A percentile compares a stretch with the other conserved stretches of the same genome.
phyloP scores from a whole-genome alignment of 164 flowering plant species.

The Vitis riparia region DNA sequence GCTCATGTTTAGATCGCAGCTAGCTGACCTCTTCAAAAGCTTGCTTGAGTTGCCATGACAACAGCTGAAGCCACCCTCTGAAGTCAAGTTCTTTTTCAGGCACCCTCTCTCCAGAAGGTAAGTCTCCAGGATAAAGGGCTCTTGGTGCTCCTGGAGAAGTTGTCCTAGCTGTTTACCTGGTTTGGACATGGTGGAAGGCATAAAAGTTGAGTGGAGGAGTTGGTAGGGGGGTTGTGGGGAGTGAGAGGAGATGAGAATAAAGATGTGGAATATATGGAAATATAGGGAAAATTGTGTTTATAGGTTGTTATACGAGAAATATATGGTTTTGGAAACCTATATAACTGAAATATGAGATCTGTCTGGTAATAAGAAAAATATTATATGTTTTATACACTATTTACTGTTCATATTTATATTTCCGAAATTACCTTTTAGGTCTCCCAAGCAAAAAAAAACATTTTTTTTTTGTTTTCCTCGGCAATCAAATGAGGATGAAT shows the following conservation, averaged over 20 bases:
- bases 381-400: too few species aligned
- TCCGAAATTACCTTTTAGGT: too few species aligned
- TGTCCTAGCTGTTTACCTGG: slow-evolving; percentile 40
- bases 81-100: slow-evolving; percentile 14
- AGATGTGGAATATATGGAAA: not conserved
- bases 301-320: too few species aligned
- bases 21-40: slow-evolving; percentile 12
- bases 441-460: too few species aligned
- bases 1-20: slow-evolving; percentile 11
- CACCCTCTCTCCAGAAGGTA: slow-evolving; percentile 60
- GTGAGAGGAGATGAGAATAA: slow-evolving; percentile 9
- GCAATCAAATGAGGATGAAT: too few species aligned
- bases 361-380: too few species aligned
- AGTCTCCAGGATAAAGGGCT: slow-evolving; percentile 55
- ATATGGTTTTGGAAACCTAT: too few species aligned
- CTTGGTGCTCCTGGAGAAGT: slow-evolving; percentile 68
- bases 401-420: too few species aligned
- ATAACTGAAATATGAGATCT: too few species aligned
- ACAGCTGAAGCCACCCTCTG: slow-evolving; percentile 13
- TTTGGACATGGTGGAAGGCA: slow-evolving; percentile 13
- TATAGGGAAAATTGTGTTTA: too few species aligned
- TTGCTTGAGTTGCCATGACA: slow-evolving; percentile 18
- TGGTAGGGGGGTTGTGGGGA: not conserved
- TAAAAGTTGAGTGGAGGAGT: not conserved
- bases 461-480: too few species aligned